Conservation (phyloP, 2,329 filamentous ascomycete species). For the Penicillium sp. region DNA sequence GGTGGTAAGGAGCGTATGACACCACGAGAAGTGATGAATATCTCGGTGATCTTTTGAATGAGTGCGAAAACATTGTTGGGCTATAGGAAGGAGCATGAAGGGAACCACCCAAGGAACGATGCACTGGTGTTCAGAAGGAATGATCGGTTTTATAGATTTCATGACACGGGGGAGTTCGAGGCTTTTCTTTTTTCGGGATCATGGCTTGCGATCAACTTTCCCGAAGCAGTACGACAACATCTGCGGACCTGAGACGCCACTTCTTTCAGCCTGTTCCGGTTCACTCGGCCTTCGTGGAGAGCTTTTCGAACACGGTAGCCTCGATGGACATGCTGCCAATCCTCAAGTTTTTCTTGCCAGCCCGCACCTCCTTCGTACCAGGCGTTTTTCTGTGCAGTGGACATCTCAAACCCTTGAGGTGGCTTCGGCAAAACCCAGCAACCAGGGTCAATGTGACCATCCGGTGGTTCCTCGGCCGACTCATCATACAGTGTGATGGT, state of each 20-base stretch:
- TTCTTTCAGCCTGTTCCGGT: slow-evolving; percentile 33
- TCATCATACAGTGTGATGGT: slow-evolving; percentile 33
- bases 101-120: not conserved
- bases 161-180: not conserved
- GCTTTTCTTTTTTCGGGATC: not conserved
- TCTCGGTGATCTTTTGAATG: not conserved
- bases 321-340: slow-evolving; percentile 38
- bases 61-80: not conserved
- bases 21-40: slow-evolving; percentile 8
- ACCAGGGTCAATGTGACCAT: slow-evolving; percentile 39
- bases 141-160: not conserved
- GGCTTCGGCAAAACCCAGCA: slow-evolving; percentile 42
- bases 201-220: slow-evolving; percentile 9
- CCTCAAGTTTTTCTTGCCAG: slow-evolving; percentile 40
- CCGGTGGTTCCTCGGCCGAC: slow-evolving; percentile 39
- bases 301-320: slow-evolving; percentile 39
- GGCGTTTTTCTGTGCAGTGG: slow-evolving; percentile 34
- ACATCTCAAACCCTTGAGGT: slow-evolving; percentile 38
- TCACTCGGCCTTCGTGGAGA: slow-evolving; percentile 36
- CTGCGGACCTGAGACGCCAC: slow-evolving; percentile 23
- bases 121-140: not conserved
- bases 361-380: slow-evolving; percentile 42
- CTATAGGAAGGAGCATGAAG: not conserved
- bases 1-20: slow-evolving; percentile 16
- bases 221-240: slow-evolving; percentile 18